These are phyloP conservation scores for Neurospora intermedia DNA, from an alignment of 495 filamentous ascomycete genomes.

Conservation along the genomic window DNA sequence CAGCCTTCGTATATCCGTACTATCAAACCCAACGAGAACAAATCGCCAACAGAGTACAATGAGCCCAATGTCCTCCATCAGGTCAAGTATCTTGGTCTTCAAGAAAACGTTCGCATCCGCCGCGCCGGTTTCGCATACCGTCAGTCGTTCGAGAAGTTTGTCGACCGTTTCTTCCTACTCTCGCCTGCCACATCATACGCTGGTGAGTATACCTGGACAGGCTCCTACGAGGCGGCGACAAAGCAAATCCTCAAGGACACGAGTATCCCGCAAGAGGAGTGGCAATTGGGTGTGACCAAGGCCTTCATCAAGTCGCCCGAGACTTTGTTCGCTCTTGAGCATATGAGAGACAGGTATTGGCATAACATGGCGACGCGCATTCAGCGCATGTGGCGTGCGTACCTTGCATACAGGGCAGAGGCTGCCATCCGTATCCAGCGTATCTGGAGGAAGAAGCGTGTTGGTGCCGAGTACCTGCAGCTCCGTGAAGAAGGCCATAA, in stretches of 20 bases:
- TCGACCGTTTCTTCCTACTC: constrained; percentile 92
- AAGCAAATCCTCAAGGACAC: constrained; percentile 94
- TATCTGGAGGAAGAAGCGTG: constrained; percentile 85
- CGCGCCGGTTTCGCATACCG: constrained; percentile 95
- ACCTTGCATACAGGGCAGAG: constrained; percentile 82
- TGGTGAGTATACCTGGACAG: constrained; percentile 93
- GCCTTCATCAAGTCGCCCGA: constrained; percentile 98
- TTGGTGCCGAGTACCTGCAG: constrained; percentile 77
- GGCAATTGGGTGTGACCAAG: constrained; percentile 93
- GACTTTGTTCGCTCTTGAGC: constrained; percentile 91
- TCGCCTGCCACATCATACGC: constrained; percentile 93
- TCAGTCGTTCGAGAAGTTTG: constrained; percentile 96
- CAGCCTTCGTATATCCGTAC: constrained; percentile 96
- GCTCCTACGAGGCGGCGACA: constrained; percentile 75
- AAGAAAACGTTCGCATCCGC: constrained; percentile 97
- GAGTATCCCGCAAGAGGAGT: constrained; percentile 87
- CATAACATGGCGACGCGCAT: constrained; percentile 99
- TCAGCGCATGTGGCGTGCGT: constrained; percentile 94
- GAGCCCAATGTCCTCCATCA: constrained; percentile 88
- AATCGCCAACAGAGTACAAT: constrained; percentile 87
- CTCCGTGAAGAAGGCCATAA: constrained; percentile 84
- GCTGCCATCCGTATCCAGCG: constrained; percentile 89
- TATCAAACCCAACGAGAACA: constrained; percentile 99
- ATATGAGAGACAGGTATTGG: constrained; percentile 97
- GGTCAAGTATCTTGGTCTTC: constrained; percentile 97